Evolutionary conservation across 1,284 basidiomycete species (phyloP).

Genomic region (Cutaneotrichosporon sp.): DNA sequence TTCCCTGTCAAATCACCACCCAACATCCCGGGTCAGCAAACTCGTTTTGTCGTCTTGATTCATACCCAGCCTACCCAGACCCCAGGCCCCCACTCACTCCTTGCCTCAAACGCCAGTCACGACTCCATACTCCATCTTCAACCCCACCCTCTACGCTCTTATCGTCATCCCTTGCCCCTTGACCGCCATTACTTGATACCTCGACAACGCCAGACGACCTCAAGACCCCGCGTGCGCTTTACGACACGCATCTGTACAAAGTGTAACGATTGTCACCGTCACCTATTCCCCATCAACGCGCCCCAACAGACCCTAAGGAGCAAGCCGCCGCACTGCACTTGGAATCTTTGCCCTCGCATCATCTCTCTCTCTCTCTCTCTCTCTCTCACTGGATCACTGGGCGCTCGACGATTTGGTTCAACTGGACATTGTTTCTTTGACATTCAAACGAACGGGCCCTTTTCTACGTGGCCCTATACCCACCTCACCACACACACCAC

Average conservation of each 20-base stretch:
- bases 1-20: too few relatives aligned
- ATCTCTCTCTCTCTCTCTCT: neutral
- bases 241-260: neutral
- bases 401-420: neutral
- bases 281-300: neutral
- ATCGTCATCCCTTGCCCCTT: constrained; percentile 1
- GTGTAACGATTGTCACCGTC: neutral
- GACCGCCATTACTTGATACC: neutral
- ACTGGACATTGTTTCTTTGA: neutral
- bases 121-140: neutral
- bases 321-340: neutral
- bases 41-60: too few relatives aligned
- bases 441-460: constrained; percentile 8
- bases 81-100: too few relatives aligned
- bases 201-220: neutral
- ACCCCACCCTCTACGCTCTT: neutral
- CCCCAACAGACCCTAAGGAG: neutral
- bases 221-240: neutral
- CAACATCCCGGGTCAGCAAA: too few relatives aligned
- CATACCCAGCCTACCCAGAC: too few relatives aligned
- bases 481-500: neutral
- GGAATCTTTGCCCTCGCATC: neutral
- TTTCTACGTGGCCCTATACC: neutral
- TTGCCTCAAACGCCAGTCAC: neutral
- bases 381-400: neutral